Evolutionary conservation across 257 asterid genomes (phyloP), one percentile per base, ranked within the genome.

Genomic region (Solanum gandarillasii): DNA sequence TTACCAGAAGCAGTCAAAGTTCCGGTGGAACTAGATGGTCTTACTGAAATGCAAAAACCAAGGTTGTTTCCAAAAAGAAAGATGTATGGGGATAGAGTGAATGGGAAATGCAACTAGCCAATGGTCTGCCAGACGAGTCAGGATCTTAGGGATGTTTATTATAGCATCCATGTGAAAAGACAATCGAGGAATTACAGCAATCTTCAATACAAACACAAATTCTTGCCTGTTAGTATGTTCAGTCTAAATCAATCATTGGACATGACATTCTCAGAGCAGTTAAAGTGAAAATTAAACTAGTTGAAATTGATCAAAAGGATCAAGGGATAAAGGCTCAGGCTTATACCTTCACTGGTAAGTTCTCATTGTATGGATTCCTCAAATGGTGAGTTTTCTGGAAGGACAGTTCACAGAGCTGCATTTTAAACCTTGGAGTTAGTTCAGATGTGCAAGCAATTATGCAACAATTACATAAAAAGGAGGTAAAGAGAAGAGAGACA

Each of bases 321-420:
- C 79, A 75, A 14, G n/a, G 41, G 34, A 32, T 70, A 73, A 86
- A 62, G 21, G 83, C 79, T 86, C 7, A 52, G 73, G 7, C 9
- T 32, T 18, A 39, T 92, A 94, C 98, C 96, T 94, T 94, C 89
- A 93, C 98, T 41, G 95, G 98, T 87, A 94, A 90, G 90, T 93
- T 93, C 89, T 94, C 98, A 86, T 93, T 94, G 90, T 81, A 94
- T 25, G 98, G 95, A 90, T 94, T 94, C 88, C 96, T 91, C 94
- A 94, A 90, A 90, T 94, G 96, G 90, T 94, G 95, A 83, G 98
- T 94, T 89, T 93, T 93, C 88, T 93, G 91, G 87, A 93, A 94
- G 87, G 96, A 93, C 90, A 94, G 79, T 93, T 94, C 98, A 86
- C 95, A 90, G 41, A 94, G 95, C 98, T 94, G 98, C 94, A 90